These are phyloP conservation scores for Draba incana DNA, from an alignment of 345 rosid genomes.

Conservation along the genomic window DNA sequence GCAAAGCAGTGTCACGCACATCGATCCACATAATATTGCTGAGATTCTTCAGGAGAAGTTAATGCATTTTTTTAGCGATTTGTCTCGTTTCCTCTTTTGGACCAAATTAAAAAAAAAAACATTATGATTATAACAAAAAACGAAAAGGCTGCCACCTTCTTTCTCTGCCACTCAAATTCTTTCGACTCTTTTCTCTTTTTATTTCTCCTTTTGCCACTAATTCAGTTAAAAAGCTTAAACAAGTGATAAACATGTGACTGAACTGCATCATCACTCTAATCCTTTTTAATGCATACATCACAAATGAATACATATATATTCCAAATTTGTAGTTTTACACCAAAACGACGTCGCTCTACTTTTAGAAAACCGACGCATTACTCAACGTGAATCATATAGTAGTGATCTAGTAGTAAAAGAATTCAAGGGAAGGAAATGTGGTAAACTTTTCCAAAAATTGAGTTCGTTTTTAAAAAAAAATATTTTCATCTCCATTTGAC, in stretches of 20 bases:
- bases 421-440: too few species aligned
- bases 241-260: conserved; percentile 36
- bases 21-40: conserved; percentile 42
- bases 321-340: too few species aligned
- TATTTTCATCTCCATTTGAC: too few species aligned
- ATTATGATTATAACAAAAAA: not conserved
- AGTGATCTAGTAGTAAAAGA: too few species aligned
- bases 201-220: conserved; percentile 2
- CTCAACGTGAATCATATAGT: too few species aligned
- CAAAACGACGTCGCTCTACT: too few species aligned
- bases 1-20: conserved; percentile 41
- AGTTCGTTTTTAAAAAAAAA: too few species aligned
- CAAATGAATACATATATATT: too few species aligned
- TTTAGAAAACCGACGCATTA: too few species aligned
- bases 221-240: conserved; percentile 9
- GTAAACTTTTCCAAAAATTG: too few species aligned
- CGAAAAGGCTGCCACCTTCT: conserved; percentile 38
- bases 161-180: conserved; percentile 40
- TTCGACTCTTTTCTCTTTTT: conserved; percentile 21
- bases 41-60: conserved; percentile 32
- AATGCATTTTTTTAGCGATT: conserved; percentile 35
- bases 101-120: not conserved
- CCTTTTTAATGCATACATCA: too few species aligned
- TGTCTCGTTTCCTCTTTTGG: conserved; percentile 43
- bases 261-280: conserved; percentile 13